Base-by-base conservation (phyloP, 1,284 basidiomycete genomes). In the Tausonia pullulans region DNA sequence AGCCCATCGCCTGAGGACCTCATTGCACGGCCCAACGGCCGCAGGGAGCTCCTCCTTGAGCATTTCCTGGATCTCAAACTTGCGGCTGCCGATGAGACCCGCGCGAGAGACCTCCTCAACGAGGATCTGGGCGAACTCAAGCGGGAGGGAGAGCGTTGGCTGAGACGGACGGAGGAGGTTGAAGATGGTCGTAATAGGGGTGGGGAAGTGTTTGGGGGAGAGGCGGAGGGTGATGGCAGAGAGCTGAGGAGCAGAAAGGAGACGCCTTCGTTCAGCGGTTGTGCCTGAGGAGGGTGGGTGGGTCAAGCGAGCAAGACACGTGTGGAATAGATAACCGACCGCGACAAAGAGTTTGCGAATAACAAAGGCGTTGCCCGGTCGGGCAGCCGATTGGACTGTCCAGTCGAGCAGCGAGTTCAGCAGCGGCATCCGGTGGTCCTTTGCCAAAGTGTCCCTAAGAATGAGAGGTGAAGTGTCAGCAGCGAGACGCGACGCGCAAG, bases 301-400 rank as follows among this genome's bases (percentile, higher is more conserved):
- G 63, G 61, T 61, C 50, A 61, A 60, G 63, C 59, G 40, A n/a
- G 53, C 45, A 57, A 39, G 44, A 44, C 10, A 41, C 40, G 11
- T 27, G 46, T 2, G 27, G 5, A 48, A 59, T 3, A 39, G 4
- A 7, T 52, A 44, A 79, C 86, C 72, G 76, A 92, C 88, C 66
- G 88, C 84, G 39, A 90, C 88, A 72, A 88, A 94, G 43, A 93
- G 78, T 74, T 93, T 94, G 62, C 90, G 83, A 40, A 90, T 80
- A 59, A 89, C 87, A 62, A 91, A 80, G 5, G 68, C 70, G 64
- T 77, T 77, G 49, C 69, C 72, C 6, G 13, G 69, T 64, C 67
- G 74, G 72, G 57, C 68, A 72, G 0, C 71, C 67, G 44, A 69
- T 64, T 14, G 72, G 69, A 62, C 70, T 4, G 77, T 72, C 14